Evolutionary conservation across 352 stramenopile species (phyloP).

Genomic region (Globisporangium recalcitrans): DNA sequence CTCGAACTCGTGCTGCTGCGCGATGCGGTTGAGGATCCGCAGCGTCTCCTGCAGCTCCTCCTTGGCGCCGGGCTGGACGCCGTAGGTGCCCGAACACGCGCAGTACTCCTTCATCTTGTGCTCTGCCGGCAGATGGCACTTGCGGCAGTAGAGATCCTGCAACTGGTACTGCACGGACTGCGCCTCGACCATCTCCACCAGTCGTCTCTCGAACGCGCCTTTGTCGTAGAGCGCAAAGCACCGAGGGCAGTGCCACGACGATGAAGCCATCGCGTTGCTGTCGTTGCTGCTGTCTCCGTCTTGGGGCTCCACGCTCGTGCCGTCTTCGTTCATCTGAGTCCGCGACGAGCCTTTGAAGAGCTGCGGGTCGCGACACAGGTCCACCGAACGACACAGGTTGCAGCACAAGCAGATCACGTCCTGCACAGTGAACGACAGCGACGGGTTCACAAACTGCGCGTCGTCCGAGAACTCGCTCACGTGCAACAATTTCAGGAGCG

Average conservation of each 20-base stretch:
- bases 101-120: constrained; percentile 80
- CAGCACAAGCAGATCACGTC: constrained; percentile 97
- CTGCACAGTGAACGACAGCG: constrained; percentile 91
- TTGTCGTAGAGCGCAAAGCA: constrained; percentile 91
- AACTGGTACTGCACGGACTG: constrained; percentile 91
- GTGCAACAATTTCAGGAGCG: constrained; percentile 81
- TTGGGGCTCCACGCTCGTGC: constrained; percentile 10
- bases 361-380: constrained; percentile 93
- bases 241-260: constrained; percentile 88
- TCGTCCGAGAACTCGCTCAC: constrained; percentile 74
- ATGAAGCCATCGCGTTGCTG: constrained; percentile 21
- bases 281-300: constrained; percentile 7
- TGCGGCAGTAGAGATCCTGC: constrained; percentile 84
- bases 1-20: constrained; percentile 58
- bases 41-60: constrained; percentile 47
- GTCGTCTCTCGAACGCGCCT: constrained; percentile 83
- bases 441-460: constrained; percentile 92
- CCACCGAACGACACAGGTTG: constrained; percentile 93
- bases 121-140: constrained; percentile 70
- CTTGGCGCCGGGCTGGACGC: not conserved
- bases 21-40: constrained; percentile 55
- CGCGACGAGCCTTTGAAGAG: constrained; percentile 75
- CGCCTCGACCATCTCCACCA: constrained; percentile 88
- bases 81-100: constrained; percentile 51
- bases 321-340: constrained; percentile 20